A percentile compares a stretch with the other conserved stretches of the same genome.
phyloP scores from a whole-genome alignment of 1,284 basidiomycete species.

The Kwoniella shivajii region DNA sequence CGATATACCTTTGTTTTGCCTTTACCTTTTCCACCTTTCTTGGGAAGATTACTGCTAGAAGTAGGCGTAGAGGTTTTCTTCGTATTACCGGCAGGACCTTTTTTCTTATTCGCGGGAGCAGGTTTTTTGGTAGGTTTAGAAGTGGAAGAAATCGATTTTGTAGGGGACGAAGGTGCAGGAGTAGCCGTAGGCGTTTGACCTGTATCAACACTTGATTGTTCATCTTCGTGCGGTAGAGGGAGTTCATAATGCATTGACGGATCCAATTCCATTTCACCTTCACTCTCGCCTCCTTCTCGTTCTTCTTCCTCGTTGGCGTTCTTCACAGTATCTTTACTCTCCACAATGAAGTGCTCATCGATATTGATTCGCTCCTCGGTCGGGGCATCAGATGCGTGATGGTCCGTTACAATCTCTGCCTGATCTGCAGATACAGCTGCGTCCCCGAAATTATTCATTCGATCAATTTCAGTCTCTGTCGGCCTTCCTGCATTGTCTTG shows the following conservation, averaged over 20 bases:
- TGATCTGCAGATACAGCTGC: no score
- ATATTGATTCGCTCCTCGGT: no score
- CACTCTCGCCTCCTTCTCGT: neutral
- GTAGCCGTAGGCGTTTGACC: neutral
- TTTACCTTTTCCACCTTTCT: conserved; percentile 23
- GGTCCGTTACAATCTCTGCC: no score
- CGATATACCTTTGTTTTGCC: conserved; percentile 25
- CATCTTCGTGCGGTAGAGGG: neutral
- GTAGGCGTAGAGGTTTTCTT: neutral
- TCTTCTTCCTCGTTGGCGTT: neutral
- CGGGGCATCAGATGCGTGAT: no score
- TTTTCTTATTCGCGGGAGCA: conserved; percentile 1
- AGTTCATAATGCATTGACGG: neutral
- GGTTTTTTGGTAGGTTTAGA: conserved; percentile 1
- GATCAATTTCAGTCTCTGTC: no score
- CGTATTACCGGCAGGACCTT: neutral
- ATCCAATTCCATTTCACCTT: conserved; percentile 9
- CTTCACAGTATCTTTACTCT: no score
- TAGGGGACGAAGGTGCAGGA: conserved; percentile 2
- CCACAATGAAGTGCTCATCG: no score
- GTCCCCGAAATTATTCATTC: no score
- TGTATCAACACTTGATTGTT: neutral
- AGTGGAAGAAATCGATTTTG: neutral
- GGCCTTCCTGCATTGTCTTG: no score
- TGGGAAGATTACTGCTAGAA: neutral